Evolutionary conservation across 257 asterid genomes (phyloP).

Genomic region (Salvia hispanica): DNA sequence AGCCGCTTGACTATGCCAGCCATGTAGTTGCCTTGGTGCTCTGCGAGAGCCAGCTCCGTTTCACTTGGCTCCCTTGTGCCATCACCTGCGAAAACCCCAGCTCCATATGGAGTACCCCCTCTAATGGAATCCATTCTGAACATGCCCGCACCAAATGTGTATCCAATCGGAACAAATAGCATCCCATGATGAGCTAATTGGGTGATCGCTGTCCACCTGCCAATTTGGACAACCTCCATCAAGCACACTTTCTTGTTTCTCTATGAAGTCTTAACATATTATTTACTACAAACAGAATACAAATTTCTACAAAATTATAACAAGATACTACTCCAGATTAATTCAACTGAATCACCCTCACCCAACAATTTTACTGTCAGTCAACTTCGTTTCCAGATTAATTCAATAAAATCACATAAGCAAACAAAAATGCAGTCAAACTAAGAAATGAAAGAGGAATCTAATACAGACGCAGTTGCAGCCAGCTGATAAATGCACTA

Average conservation of each 20-base stretch:
- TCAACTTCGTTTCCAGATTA: neutral
- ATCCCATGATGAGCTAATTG: slow-evolving; percentile 84
- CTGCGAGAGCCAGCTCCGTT: slow-evolving; percentile 64
- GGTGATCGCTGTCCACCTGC: slow-evolving; percentile 80
- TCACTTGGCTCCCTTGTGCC: slow-evolving; percentile 59
- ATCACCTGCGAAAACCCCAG: slow-evolving; percentile 74
- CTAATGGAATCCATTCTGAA: slow-evolving; percentile 68
- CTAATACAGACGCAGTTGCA: neutral
- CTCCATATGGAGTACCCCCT: slow-evolving; percentile 80
- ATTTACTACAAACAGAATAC: no score
- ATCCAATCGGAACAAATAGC: slow-evolving; percentile 83
- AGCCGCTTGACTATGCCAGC: slow-evolving; percentile 56
- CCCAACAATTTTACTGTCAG: neutral
- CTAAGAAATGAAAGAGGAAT: neutral
- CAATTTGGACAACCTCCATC: neutral
- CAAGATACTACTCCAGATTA: no score
- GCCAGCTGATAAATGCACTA: neutral
- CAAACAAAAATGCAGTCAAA: neutral
- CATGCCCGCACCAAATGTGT: slow-evolving; percentile 85
- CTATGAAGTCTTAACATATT: no score
- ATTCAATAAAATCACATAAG: neutral
- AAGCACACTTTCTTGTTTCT: neutral
- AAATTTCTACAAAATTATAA: neutral
- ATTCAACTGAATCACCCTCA: neutral
- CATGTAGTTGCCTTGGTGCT: slow-evolving; percentile 81